These are phyloP conservation scores for Mycena albidolilacea DNA, from an alignment of 768 basidiomycete genomes.

Conservation along the genomic window DNA sequence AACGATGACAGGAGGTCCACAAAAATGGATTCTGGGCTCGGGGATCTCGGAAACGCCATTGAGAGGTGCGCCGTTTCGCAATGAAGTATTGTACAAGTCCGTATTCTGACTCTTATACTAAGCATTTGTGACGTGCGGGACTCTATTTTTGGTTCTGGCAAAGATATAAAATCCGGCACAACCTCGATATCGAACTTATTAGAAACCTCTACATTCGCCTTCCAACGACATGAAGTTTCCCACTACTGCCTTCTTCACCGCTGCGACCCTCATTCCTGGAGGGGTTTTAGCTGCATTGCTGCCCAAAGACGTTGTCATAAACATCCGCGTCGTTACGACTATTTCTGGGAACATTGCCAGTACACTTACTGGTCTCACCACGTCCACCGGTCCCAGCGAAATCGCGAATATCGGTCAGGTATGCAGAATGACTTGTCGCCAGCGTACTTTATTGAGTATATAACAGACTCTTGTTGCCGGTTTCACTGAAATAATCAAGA, in stretches of 20 bases:
- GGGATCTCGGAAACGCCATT: too few relatives aligned
- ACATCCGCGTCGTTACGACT: background rate
- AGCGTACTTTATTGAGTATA: background rate
- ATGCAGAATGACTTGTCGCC: background rate
- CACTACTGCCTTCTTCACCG: background rate
- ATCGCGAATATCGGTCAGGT: background rate
- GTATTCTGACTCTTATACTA: too few relatives aligned
- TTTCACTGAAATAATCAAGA: background rate
- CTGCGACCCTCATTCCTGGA: background rate
- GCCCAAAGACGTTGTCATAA: background rate
- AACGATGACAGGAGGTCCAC: too few relatives aligned
- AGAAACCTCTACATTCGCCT: background rate
- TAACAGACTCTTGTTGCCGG: background rate
- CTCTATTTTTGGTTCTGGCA: background rate
- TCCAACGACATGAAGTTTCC: background rate
- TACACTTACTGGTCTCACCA: background rate
- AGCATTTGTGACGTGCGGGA: too few relatives aligned
- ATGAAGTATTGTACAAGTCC: too few relatives aligned
- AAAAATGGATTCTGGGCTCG: too few relatives aligned
- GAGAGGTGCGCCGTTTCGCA: too few relatives aligned
- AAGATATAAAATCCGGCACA: background rate
- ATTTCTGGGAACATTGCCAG: background rate
- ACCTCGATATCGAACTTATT: background rate
- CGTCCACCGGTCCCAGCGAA: background rate
- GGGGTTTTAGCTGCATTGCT: background rate